Evolutionary conservation across 2,329 filamentous ascomycete species (phyloP), one percentile per base, ranked within the genome.

Genomic region (Bipolaris victoriae): DNA sequence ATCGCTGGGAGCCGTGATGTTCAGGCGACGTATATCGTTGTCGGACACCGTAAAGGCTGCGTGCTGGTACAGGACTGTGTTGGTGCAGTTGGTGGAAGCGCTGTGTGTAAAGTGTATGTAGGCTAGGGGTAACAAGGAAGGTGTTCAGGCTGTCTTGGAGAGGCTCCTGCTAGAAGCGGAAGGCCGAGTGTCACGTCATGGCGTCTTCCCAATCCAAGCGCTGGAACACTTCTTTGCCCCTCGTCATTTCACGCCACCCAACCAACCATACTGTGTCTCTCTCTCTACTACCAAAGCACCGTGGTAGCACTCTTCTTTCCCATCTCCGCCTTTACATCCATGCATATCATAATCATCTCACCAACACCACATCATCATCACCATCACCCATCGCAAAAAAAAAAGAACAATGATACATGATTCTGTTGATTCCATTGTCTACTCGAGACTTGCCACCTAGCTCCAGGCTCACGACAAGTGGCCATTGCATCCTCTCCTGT

Each of bases 381-480:
- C 3, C 10, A 31, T 31, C 7, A 31, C 10, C 29, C 3, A 31
- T 31, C 29, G 11, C 10, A 11, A 31, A 31, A 31, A 31, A 40
- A 46, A 9, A 51, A 22, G 9, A 10, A 13, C 33, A 40, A 4
- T 10, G 1, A 24, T 39, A 31, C 18, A 36, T 20, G 45, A 24
- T 36, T 47, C 37, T 50, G 11, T 49, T 58, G 18, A 33, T 46
- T 36, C 22, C 15, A 36, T 45, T 45, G 40, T 49, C 37, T 55
- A 45, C 44, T 26, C 35, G 18, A 41, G 39, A 46, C 50, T 33
- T 58, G 55, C 55, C 55, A 55, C 55, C 55, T 49, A 49, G 55
- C 55, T 58, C 55, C 55, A 58, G 55, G 55, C 55, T 58, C 55
- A 58, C 55, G 55, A 54, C 55, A 58, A 58, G 39, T 49, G 50